Percentiles rank a stretch among this genome's conserved stretches.
phyloP scores from a whole-genome alignment of 345 rosid species.

The Eucalyptus cloeziana region DNA sequence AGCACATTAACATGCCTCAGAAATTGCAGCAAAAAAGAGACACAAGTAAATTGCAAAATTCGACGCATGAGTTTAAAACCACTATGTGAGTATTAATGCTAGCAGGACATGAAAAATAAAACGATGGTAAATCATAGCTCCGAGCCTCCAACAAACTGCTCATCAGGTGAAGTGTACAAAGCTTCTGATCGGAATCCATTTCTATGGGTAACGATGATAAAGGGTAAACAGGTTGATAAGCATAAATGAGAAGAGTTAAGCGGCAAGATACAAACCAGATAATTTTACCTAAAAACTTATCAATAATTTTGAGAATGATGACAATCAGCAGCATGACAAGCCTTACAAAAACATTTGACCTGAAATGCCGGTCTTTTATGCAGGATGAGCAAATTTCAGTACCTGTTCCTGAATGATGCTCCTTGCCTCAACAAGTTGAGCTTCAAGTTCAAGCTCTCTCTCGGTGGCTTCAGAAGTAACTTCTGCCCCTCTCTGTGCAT shows the following conservation, averaged over 20 bases:
- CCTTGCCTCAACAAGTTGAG: constrained; percentile 97
- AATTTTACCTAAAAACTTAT: not conserved
- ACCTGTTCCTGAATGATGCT: constrained; percentile 99
- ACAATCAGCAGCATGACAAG: not conserved
- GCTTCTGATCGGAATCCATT: not conserved
- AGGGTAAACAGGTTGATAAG: not conserved
- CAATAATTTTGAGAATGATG: not conserved
- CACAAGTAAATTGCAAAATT: not conserved
- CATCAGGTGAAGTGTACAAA: not conserved
- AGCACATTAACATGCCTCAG: not conserved
- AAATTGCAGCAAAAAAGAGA: not conserved
- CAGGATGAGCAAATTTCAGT: not conserved
- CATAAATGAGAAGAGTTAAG: not conserved
- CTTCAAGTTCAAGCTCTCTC: constrained; percentile 98
- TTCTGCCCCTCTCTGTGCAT: constrained; percentile 83
- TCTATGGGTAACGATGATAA: not conserved
- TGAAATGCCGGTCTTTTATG: not conserved
- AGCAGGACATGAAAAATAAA: not conserved
- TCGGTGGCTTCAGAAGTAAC: constrained; percentile 92
- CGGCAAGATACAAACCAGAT: not conserved
- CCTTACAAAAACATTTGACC: not conserved
- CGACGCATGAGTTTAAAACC: not conserved
- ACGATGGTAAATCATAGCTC: not conserved
- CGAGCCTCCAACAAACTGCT: not conserved
- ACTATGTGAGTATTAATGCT: not conserved